Evolutionary conservation across 192 early-diverging fungal species (phyloP), one percentile per base, ranked within the genome.

Genomic region (Gaertneriomyces semiglobifer): DNA sequence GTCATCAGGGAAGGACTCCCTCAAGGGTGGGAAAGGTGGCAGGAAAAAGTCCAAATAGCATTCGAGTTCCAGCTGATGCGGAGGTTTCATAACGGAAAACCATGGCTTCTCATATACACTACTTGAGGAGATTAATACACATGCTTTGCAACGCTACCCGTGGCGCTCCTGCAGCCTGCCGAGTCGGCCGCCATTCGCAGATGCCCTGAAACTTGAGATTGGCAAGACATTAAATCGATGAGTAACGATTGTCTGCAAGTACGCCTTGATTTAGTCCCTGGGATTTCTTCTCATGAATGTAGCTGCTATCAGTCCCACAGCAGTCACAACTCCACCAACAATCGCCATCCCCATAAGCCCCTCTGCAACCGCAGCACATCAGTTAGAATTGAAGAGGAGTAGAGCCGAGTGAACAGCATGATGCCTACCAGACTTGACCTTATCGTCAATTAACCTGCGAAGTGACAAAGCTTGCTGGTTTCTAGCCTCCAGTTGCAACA

Each of bases 261-360:
- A 33, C 25, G 25, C 25, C 25, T 33, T 33, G 25, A 33, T 33
- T 33, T 33, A 33, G 2, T 33, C 25, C 25, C 25, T 33, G 25
- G 25, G 25, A 33, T 33, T 33, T 2, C 25, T 33, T 33, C 25
- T 33, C 25, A 33, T 33, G 2, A 68, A 40, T 25, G 64, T 25
- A 10, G 65, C 64, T 18, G 62, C 53, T 9, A 71, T 10, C 18
- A 65, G 10, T 2, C 82, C 88, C 44, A 89, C 74, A 41, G 89
- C 85, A 33, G 92, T 88, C 38, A 88, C 83, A 1, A 84, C 87
- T 14, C 85, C 86, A 39, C 92, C 92, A 14, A 92, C 87, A 69
- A 96, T 82, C 10, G 92, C 92, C 84, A 96, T 81, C 9, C 94
- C 94, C 42, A 94, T 84, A 42, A 92, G 74, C 46, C 94, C 94